A percentile compares a stretch with the other conserved stretches of the same genome.
Conservation (phyloP, 306 rosid genomes). For the Pachyrhizus erosus region DNA sequence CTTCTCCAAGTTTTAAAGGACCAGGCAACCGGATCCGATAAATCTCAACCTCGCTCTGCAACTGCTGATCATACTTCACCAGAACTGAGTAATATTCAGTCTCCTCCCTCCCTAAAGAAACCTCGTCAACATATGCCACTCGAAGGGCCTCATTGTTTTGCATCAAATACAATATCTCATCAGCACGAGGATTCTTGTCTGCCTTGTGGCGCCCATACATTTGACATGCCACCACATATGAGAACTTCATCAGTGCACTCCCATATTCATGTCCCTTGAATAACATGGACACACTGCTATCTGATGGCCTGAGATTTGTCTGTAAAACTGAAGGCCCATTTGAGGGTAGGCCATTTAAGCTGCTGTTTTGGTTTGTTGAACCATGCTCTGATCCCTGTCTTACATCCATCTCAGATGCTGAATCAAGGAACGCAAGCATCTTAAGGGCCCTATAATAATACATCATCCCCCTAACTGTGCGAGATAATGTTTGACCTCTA, state of each 20-base stretch:
- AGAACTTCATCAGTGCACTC: conserved; percentile 84
- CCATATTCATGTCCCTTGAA: conserved; percentile 81
- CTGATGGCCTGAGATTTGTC: conserved; percentile 53
- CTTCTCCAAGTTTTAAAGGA: conserved; percentile 93
- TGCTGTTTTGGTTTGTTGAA: conserved; percentile 49
- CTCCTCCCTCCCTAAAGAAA: conserved; percentile 65
- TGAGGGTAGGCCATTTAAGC: conserved; percentile 52
- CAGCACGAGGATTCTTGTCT: conserved; percentile 77
- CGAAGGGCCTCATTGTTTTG: conserved; percentile 92
- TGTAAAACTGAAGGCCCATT: conserved; percentile 48
- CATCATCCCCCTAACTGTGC: conserved; percentile 98
- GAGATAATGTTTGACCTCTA: conserved; percentile 94
- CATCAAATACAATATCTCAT: conserved; percentile 82
- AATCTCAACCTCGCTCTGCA: conserved; percentile 78
- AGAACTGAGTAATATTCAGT: conserved; percentile 92
- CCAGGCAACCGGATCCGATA: conserved; percentile 90
- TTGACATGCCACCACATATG: conserved; percentile 92
- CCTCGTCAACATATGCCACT: conserved; percentile 91
- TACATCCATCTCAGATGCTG: conserved; percentile 80
- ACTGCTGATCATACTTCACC: conserved; percentile 86
- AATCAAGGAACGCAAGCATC: conserved; percentile 89
- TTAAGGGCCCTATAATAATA: conserved; percentile 86
- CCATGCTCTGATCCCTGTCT: conserved; percentile 57
- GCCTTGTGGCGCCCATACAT: conserved; percentile 84
- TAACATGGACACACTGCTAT: conserved; percentile 59